phyloP scores from a whole-genome alignment of 129 eudicot species.

The Centrapalus pauciflorus region DNA sequence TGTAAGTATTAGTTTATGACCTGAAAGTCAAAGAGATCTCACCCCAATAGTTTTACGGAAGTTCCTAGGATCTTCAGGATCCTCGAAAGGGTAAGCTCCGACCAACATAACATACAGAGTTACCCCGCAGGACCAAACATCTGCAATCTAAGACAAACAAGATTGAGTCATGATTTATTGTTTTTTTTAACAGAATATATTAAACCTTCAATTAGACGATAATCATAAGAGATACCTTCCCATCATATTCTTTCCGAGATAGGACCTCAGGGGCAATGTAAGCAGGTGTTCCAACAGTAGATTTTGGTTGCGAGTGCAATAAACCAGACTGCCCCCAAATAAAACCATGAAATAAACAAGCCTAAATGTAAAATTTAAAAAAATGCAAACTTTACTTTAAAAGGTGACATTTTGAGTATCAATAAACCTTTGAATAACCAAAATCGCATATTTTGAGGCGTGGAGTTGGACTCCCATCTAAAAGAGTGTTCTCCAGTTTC shows the following conservation, averaged over 20 bases:
- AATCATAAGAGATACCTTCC: conserved; percentile 56
- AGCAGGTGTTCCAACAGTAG: conserved; percentile 93
- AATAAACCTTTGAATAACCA: conserved; percentile 80
- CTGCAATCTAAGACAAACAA: conserved; percentile 32
- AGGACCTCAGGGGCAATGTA: conserved; percentile 92
- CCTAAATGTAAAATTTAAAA: neutral
- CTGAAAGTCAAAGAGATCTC: conserved; percentile 22
- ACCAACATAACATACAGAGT: conserved; percentile 40
- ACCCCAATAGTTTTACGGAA: conserved; percentile 67
- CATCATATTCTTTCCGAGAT: conserved; percentile 84
- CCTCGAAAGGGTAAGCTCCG: conserved; percentile 57
- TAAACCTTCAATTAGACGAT: neutral
- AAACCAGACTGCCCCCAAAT: conserved; percentile 53
- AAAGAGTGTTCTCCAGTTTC: conserved; percentile 84
- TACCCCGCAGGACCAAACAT: conserved; percentile 44
- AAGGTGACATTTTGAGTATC: neutral
- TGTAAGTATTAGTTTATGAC: conserved; percentile 4
- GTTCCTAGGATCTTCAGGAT: conserved; percentile 68
- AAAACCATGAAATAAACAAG: conserved; percentile 3
- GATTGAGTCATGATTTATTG: neutral
- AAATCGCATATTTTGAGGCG: conserved; percentile 86
- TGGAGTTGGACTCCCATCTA: conserved; percentile 83
- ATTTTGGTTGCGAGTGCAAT: conserved; percentile 85
- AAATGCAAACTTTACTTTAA: conserved; percentile 9
- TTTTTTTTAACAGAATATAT: neutral